phyloP scores from a whole-genome alignment of 2,329 filamentous ascomycete genomes.

The Aspergillus sp. region DNA sequence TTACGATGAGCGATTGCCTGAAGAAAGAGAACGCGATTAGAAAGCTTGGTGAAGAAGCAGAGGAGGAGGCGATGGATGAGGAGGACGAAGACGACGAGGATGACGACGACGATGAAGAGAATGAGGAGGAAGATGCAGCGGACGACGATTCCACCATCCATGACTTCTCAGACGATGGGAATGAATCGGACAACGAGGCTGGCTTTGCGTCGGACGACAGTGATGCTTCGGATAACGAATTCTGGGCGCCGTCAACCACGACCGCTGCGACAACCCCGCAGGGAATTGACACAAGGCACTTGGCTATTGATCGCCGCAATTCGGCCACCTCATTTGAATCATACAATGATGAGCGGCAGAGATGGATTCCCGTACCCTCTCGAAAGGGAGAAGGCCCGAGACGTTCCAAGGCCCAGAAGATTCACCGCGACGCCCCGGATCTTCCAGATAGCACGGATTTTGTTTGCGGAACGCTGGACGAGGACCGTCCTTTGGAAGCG shows the following conservation, averaged over 20 bases:
- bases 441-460: constrained; percentile 97
- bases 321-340: constrained; percentile 50
- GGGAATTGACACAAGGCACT: constrained; percentile 40
- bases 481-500: constrained; percentile 88
- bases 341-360: constrained; percentile 21
- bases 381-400: constrained; percentile 19
- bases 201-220: constrained; percentile 63
- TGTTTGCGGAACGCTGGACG: constrained; percentile 94
- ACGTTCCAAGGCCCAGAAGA: constrained; percentile 41
- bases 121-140: constrained; percentile 58
- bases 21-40: constrained; percentile 83
- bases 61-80: constrained; percentile 75
- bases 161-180: constrained; percentile 52
- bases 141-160: constrained; percentile 54
- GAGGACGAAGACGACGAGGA: constrained; percentile 52
- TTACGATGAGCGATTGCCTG: constrained; percentile 85
- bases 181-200: constrained; percentile 70
- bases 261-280: constrained; percentile 47
- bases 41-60: constrained; percentile 75
- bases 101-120: constrained; percentile 38
- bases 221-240: constrained; percentile 56
- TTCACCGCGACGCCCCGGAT: constrained; percentile 64
- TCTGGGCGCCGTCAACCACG: constrained; percentile 47
- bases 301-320: constrained; percentile 36
- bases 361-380: constrained; percentile 23